Conservation (phyloP, 2,329 filamentous ascomycete species). For the Pleoardoris graminearum region DNA sequence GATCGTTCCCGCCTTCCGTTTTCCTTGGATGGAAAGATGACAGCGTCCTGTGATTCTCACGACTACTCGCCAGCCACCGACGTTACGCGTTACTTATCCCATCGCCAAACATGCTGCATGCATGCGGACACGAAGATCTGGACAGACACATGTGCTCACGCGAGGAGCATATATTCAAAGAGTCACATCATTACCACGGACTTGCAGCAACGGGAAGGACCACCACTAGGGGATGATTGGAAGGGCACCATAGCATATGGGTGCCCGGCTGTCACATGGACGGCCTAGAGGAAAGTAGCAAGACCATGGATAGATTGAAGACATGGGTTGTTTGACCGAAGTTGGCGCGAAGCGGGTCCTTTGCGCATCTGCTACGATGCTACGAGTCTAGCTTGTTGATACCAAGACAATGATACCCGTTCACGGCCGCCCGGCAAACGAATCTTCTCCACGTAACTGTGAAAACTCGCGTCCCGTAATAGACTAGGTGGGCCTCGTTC, state of each 20-base stretch:
- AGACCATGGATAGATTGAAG: neutral
- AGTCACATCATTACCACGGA: neutral
- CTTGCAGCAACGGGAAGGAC: neutral
- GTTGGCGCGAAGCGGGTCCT: neutral
- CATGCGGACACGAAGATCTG: neutral
- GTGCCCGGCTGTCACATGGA: neutral
- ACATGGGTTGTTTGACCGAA: neutral
- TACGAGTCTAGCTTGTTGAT: neutral
- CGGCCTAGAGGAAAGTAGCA: neutral
- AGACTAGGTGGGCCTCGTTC: neutral
- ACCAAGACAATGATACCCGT: neutral
- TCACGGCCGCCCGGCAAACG: neutral
- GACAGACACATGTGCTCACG: neutral
- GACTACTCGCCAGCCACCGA: neutral
- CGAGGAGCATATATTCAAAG: neutral
- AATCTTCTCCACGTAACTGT: neutral
- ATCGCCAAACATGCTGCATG: neutral
- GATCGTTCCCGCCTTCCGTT: slow-evolving; percentile 13
- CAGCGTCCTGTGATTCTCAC: neutral
- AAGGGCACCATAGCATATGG: neutral
- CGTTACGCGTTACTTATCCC: neutral
- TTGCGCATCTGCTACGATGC: neutral
- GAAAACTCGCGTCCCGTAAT: neutral
- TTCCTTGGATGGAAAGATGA: neutral
- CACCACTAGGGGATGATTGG: neutral